These are phyloP conservation scores for Candida sojae DNA, from an alignment of 1,139 yeast genomes.

Conservation along the genomic window DNA sequence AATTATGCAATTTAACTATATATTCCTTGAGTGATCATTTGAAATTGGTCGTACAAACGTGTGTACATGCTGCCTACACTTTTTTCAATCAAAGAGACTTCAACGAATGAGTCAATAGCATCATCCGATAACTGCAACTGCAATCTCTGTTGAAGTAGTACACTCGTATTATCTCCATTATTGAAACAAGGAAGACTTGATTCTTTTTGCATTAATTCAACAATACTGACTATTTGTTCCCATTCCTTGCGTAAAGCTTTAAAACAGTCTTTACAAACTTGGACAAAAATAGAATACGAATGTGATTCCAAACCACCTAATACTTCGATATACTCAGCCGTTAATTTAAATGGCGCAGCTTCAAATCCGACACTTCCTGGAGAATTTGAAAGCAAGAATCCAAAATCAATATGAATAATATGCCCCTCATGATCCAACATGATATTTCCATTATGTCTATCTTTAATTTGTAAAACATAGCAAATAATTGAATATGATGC, in stretches of 20 bases:
- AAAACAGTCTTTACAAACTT: slow-evolving; percentile 71
- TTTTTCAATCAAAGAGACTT: slow-evolving; percentile 67
- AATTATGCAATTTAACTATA: slow-evolving; percentile 46
- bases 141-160: slow-evolving; percentile 74
- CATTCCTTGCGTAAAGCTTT: slow-evolving; percentile 67
- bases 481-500: slow-evolving; percentile 91
- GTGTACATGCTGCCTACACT: slow-evolving; percentile 91
- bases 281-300: slow-evolving; percentile 58
- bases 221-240: slow-evolving; percentile 74
- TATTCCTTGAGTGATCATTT: slow-evolving; percentile 90
- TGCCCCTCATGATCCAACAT: slow-evolving; percentile 95
- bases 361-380: slow-evolving; percentile 98
- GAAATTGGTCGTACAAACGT: slow-evolving; percentile 90
- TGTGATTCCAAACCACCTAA: slow-evolving; percentile 75
- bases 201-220: slow-evolving; percentile 91
- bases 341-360: slow-evolving; percentile 93
- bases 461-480: slow-evolving; percentile 87
- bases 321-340: slow-evolving; percentile 83
- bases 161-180: slow-evolving; percentile 81
- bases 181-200: slow-evolving; percentile 89
- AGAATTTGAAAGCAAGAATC: slow-evolving; percentile 85
- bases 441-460: slow-evolving; percentile 94
- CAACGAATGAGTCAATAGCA: slow-evolving; percentile 79
- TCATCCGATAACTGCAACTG: slow-evolving; percentile 73
- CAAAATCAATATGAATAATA: slow-evolving; percentile 93